Evolutionary conservation across 371 early-diverging fungal species (phyloP).

Genomic region (Nematocida sp.): DNA sequence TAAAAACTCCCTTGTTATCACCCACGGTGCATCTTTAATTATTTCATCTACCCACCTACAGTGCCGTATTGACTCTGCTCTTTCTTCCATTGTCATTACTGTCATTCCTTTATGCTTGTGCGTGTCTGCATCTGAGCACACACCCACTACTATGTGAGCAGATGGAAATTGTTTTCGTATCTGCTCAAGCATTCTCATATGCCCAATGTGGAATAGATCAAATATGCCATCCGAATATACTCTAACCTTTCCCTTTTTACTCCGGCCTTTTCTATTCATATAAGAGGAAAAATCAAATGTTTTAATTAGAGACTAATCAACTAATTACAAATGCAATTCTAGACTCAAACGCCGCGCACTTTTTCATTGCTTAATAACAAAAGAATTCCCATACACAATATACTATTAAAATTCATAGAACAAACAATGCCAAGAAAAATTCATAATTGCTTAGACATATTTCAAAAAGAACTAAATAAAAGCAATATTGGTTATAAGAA

Average conservation of each 20-base stretch:
- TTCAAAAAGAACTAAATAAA: too few relatives aligned
- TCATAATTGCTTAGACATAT: too few relatives aligned
- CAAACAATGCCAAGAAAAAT: too few relatives aligned
- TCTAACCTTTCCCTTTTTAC: conserved; percentile 60
- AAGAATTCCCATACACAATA: too few relatives aligned
- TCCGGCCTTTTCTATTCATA: not conserved
- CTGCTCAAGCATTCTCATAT: conserved; percentile 87
- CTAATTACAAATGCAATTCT: not conserved
- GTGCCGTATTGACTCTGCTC: conserved; percentile 83
- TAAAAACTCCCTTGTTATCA: conserved; percentile 81
- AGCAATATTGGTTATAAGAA: too few relatives aligned
- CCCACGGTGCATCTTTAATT: conserved; percentile 83
- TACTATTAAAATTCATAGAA: too few relatives aligned
- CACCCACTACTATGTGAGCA: conserved; percentile 85
- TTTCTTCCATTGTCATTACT: conserved; percentile 86
- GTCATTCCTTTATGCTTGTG: conserved; percentile 85
- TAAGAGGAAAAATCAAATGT: not conserved
- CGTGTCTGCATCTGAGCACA: conserved; percentile 85
- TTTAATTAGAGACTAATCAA: not conserved
- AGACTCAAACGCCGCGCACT: too few relatives aligned
- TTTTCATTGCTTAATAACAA: too few relatives aligned
- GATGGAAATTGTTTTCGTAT: conserved; percentile 81
- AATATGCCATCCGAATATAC: conserved; percentile 91
- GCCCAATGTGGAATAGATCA: conserved; percentile 89
- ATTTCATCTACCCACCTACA: conserved; percentile 93